phyloP scores from a whole-genome alignment of 257 asterid species.

The Lantana camara region DNA sequence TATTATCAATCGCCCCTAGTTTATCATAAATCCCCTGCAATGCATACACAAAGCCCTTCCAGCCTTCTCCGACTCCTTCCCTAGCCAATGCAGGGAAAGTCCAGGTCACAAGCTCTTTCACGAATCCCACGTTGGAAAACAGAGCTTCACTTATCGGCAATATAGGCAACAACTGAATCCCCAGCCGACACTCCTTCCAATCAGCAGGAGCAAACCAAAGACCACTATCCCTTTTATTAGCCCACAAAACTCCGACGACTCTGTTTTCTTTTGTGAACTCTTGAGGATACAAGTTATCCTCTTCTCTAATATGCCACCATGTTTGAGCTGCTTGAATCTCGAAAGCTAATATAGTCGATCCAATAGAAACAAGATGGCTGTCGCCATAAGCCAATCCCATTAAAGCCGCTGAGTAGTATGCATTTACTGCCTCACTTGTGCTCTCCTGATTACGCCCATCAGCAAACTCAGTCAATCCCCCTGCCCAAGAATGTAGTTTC shows the following conservation, averaged over 20 bases:
- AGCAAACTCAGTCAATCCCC: slow-evolving; percentile 86
- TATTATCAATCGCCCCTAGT: slow-evolving; percentile 50
- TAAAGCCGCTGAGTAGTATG: slow-evolving; percentile 89
- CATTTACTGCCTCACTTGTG: slow-evolving; percentile 93
- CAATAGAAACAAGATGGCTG: slow-evolving; percentile 70
- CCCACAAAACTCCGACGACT: slow-evolving; percentile 88
- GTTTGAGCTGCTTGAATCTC: slow-evolving; percentile 83
- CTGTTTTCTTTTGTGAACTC: slow-evolving; percentile 69
- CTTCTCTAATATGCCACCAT: slow-evolving; percentile 90
- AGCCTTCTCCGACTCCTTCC: slow-evolving; percentile 94
- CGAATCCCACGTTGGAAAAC: slow-evolving; percentile 64
- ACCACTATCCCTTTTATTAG: slow-evolving; percentile 79
- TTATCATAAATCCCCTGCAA: slow-evolving; percentile 76
- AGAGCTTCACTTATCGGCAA: slow-evolving; percentile 74
- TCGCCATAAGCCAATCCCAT: slow-evolving; percentile 95
- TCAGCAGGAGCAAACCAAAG: slow-evolving; percentile 93
- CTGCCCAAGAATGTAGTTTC: slow-evolving; percentile 96
- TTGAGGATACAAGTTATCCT: slow-evolving; percentile 46
- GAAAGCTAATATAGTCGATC: slow-evolving; percentile 70
- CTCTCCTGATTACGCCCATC: slow-evolving; percentile 96
- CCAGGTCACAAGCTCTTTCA: slow-evolving; percentile 73
- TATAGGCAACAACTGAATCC: slow-evolving; percentile 81
- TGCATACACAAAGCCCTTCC: slow-evolving; percentile 88
- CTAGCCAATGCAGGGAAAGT: slow-evolving; percentile 68
- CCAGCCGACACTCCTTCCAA: slow-evolving; percentile 81